Evolutionary conservation across 192 early-diverging fungal genomes (phyloP).

Genomic region (Backusella mclennaniae): DNA sequence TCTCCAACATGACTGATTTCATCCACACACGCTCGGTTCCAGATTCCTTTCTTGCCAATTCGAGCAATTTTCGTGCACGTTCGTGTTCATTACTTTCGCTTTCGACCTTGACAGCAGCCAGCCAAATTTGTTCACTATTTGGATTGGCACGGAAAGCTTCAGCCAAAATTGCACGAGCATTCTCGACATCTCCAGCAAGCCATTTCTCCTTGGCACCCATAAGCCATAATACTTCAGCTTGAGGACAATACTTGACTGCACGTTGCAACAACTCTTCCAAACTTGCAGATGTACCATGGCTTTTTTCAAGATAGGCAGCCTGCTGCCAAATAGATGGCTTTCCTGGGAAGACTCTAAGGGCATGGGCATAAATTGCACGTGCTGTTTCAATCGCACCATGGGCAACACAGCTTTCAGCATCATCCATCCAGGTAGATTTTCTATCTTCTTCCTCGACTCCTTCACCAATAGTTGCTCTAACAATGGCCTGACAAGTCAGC

Average conservation of each 20-base stretch:
- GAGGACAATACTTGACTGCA: slow-evolving; percentile 87
- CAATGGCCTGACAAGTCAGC: slow-evolving; percentile 80
- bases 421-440: slow-evolving; percentile 84
- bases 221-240: slow-evolving; percentile 92
- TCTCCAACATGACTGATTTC: slow-evolving; percentile 87
- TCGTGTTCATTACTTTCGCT: slow-evolving; percentile 80
- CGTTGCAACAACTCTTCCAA: slow-evolving; percentile 79
- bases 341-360: slow-evolving; percentile 71
- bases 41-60: slow-evolving; percentile 70
- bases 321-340: slow-evolving; percentile 82
- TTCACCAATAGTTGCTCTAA: slow-evolving; percentile 73
- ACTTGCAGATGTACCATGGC: slow-evolving; percentile 71
- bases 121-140: slow-evolving; percentile 87
- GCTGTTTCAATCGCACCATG: slow-evolving; percentile 72
- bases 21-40: slow-evolving; percentile 92
- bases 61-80: slow-evolving; percentile 73
- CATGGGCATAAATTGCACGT: slow-evolving; percentile 83
- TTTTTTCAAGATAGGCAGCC: slow-evolving; percentile 86
- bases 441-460: slow-evolving; percentile 78
- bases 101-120: slow-evolving; percentile 96
- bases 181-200: slow-evolving; percentile 76
- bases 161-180: slow-evolving; percentile 81
- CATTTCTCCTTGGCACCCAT: slow-evolving; percentile 97
- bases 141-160: slow-evolving; percentile 91
- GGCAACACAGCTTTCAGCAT: slow-evolving; percentile 74